phyloP scores from a whole-genome alignment of 2,329 filamentous ascomycete genomes.

The Helotiales sp. region DNA sequence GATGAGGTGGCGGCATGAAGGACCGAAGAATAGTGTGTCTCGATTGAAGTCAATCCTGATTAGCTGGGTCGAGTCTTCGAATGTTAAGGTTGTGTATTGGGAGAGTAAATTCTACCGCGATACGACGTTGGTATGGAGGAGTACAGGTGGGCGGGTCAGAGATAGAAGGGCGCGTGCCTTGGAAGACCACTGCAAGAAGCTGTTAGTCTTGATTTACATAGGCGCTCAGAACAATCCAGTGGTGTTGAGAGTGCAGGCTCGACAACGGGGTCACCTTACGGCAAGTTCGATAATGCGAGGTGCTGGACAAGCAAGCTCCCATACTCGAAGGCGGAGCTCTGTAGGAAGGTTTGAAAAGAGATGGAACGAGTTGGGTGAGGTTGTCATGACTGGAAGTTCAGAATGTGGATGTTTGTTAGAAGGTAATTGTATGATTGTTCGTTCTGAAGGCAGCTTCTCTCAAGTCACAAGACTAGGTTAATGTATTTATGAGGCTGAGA shows the following conservation, averaged over 20 bases:
- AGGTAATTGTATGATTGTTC: background rate
- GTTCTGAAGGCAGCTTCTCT: background rate
- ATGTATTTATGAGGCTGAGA: background rate
- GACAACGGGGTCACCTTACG: background rate
- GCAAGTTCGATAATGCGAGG: constrained; percentile 8
- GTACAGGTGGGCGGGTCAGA: constrained; percentile 20
- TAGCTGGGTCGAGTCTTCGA: background rate
- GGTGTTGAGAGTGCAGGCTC: background rate
- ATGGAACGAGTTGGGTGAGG: background rate
- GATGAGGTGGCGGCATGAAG: constrained; percentile 7
- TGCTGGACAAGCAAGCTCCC: background rate
- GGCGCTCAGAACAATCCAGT: too few species aligned
- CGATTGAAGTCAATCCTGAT: background rate
- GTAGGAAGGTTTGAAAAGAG: constrained; percentile 2
- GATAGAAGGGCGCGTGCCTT: constrained; percentile 12
- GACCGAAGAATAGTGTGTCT: constrained; percentile 9
- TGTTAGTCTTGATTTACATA: background rate
- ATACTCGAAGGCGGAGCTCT: constrained; percentile 4
- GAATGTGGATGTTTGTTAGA: background rate
- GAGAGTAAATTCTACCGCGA: constrained; percentile 16
- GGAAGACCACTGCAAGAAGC: background rate
- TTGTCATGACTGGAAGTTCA: background rate
- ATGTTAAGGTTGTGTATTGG: background rate
- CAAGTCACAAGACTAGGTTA: constrained; percentile 1
- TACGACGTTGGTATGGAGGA: constrained; percentile 28